A percentile compares a stretch with the other conserved stretches of the same genome.
phyloP scores from a whole-genome alignment of 306 rosid genomes.

The Lathyrus sativus region DNA sequence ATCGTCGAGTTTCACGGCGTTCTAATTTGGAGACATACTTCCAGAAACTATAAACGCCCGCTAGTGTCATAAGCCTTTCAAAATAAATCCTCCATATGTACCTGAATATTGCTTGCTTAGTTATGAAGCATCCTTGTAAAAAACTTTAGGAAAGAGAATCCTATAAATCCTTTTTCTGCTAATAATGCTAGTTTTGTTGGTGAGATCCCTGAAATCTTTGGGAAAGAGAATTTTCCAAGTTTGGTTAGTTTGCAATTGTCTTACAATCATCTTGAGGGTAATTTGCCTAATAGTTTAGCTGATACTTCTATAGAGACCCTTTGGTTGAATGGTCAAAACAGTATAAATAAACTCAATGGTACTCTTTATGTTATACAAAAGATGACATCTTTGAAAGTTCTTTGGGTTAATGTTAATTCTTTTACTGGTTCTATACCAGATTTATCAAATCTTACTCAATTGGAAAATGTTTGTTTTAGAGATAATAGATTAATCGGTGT shows the following conservation, averaged over 20 bases:
- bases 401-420: conserved; percentile 65
- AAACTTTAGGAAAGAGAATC: too few relatives aligned
- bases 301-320: conserved; percentile 53
- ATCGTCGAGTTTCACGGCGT: conserved; percentile 80
- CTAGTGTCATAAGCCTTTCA: conserved; percentile 84
- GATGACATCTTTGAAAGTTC: conserved; percentile 54
- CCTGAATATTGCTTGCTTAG: conserved; percentile 45
- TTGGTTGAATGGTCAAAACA: conserved; percentile 59
- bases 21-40: conserved; percentile 88
- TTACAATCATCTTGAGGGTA: conserved; percentile 58
- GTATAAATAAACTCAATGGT: conserved; percentile 60
- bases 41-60: conserved; percentile 96
- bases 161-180: conserved; percentile 58
- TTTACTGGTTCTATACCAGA: conserved; percentile 89
- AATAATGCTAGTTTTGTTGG: conserved; percentile 47
- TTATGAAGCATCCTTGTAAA: conserved; percentile 2
- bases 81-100: conserved; percentile 96
- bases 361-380: conserved; percentile 59
- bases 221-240: conserved; percentile 39
- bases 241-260: conserved; percentile 47
- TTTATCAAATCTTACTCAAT: conserved; percentile 41
- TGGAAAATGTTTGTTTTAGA: too few relatives aligned
- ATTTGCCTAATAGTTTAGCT: conserved; percentile 56
- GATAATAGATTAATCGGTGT: too few relatives aligned
- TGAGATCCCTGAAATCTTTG: conserved; percentile 55